Percentiles rank a stretch among this genome's conserved stretches.
Conservation (phyloP, 2,329 filamentous ascomycete genomes). For the Talaromyces sp. region DNA sequence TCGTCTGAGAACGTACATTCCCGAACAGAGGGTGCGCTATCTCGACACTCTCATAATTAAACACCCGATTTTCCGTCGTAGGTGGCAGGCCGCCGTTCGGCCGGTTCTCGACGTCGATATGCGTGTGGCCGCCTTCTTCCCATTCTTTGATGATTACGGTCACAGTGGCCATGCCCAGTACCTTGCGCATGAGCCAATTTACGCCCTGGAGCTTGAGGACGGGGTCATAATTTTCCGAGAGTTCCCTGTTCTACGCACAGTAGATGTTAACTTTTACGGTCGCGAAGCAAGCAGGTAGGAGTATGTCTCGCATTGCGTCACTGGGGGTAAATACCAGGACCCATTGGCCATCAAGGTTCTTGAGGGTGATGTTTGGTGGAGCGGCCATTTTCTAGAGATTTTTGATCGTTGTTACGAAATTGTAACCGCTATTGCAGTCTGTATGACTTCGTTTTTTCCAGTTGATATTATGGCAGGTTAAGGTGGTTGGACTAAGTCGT, state of each 20-base stretch:
- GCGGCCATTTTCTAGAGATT: neutral
- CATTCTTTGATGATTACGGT: neutral
- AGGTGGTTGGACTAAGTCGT: neutral
- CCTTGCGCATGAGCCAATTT: slow-evolving; percentile 3
- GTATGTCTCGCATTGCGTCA: neutral
- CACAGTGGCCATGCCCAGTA: slow-evolving; percentile 2
- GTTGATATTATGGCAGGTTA: neutral
- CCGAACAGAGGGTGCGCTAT: neutral
- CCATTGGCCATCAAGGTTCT: slow-evolving; percentile 1
- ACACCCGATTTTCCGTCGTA: neutral
- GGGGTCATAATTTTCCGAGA: neutral
- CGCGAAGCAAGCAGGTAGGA: neutral
- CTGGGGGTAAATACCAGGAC: neutral
- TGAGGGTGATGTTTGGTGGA: neutral
- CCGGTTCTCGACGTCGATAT: slow-evolving; percentile 1
- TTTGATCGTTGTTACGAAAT: neutral
- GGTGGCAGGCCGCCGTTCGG: neutral
- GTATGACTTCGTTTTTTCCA: neutral
- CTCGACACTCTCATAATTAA: neutral
- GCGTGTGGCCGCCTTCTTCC: neutral
- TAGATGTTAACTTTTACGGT: neutral
- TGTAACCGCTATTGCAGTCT: neutral
- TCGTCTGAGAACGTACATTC: neutral
- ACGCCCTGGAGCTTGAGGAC: slow-evolving; percentile 1
- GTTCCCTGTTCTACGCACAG: neutral